Percentiles rank a stretch among this genome's conserved stretches.
These are phyloP conservation scores for Chalciporus pseudorubinellus DNA, from an alignment of 768 basidiomycete genomes.

Conservation along the genomic window DNA sequence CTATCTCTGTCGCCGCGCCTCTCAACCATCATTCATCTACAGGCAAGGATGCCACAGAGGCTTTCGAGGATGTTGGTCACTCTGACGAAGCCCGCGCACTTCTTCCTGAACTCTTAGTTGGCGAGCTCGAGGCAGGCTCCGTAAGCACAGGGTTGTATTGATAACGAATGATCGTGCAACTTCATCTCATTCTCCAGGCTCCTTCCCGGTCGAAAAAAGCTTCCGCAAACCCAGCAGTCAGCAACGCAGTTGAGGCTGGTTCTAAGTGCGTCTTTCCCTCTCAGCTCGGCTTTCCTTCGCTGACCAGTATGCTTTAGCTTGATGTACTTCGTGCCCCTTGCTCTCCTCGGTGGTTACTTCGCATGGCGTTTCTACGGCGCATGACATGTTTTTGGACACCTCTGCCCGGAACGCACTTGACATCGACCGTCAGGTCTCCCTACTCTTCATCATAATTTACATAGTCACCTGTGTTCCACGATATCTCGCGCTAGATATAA, in stretches of 20 bases:
- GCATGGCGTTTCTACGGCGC: slow-evolving; percentile 73
- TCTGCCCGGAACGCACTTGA: not conserved
- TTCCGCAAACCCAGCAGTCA: slow-evolving; percentile 40
- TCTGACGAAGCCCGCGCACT: slow-evolving; percentile 94
- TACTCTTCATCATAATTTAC: slow-evolving; percentile 15
- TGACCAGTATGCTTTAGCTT: slow-evolving; percentile 40
- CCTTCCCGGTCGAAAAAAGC: slow-evolving; percentile 51
- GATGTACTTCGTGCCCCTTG: slow-evolving; percentile 84
- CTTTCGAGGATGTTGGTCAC: slow-evolving; percentile 99
- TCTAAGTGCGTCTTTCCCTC: slow-evolving; percentile 53
- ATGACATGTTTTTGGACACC: slow-evolving; percentile 11
- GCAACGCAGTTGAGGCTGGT: slow-evolving; percentile 57
- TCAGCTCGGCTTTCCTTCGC: not conserved
- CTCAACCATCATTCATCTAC: slow-evolving; percentile 10
- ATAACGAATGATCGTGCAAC: slow-evolving; percentile 1
- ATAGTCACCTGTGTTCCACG: slow-evolving; percentile 6
- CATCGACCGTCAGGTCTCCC: not conserved
- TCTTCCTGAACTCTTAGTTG: slow-evolving; percentile 74
- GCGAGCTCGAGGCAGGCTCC: slow-evolving; percentile 72
- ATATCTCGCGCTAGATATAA: slow-evolving; percentile 20
- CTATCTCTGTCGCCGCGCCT: not conserved
- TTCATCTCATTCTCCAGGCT: slow-evolving; percentile 35
- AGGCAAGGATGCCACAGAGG: slow-evolving; percentile 96
- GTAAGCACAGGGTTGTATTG: slow-evolving; percentile 40
- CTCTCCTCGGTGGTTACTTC: slow-evolving; percentile 79